Conservation (phyloP, 1,139 yeast genomes). For the Geotrichum reessii region DNA sequence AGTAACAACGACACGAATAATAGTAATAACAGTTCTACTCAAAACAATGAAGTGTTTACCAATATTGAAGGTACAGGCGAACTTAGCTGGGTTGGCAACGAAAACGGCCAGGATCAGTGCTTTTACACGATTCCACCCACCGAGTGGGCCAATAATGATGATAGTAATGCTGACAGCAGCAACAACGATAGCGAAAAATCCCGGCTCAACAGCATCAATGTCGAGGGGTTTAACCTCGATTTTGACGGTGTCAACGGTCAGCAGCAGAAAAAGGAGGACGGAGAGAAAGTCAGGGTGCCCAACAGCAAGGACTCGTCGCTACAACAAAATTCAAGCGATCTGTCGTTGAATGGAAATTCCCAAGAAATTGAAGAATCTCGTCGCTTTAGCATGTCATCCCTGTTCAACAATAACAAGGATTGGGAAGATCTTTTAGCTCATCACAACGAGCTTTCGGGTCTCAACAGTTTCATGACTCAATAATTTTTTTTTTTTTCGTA, state of each 20-base stretch:
- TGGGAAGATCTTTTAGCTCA: constrained; percentile 33
- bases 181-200: background rate
- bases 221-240: background rate
- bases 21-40: background rate
- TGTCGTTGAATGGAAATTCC: background rate
- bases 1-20: background rate
- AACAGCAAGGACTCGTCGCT: background rate
- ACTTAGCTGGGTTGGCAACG: background rate
- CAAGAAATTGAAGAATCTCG: constrained; percentile 4
- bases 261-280: background rate
- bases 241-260: background rate
- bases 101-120: background rate
- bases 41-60: background rate
- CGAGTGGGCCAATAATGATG: background rate
- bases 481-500: background rate
- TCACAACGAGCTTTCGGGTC: constrained; percentile 30
- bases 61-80: background rate
- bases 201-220: background rate
- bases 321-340: background rate
- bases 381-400: constrained; percentile 16
- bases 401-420: constrained; percentile 23
- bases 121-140: background rate
- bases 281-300: background rate
- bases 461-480: constrained; percentile 26
- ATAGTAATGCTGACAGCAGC: background rate